Evolutionary conservation across 2,329 filamentous ascomycete genomes (phyloP).

Genomic region (Fusarium sp.): DNA sequence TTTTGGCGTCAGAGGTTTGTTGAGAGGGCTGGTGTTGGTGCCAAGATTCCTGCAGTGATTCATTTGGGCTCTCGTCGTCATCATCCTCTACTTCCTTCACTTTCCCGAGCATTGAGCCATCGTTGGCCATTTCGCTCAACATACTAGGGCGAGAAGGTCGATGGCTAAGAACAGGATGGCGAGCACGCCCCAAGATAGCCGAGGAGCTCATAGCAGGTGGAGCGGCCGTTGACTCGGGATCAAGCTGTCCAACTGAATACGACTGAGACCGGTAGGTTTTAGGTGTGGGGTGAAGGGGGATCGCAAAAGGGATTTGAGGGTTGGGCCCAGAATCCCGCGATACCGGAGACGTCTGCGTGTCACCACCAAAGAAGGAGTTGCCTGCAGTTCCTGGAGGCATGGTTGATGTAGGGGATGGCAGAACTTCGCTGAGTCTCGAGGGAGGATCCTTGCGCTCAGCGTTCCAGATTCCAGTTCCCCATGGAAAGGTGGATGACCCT

Average conservation of each 20-base stretch:
- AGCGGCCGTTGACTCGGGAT: constrained; percentile 68
- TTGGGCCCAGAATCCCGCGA: constrained; percentile 66
- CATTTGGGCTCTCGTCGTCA: constrained; percentile 69
- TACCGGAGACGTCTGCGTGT: constrained; percentile 64
- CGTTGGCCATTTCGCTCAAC: constrained; percentile 77
- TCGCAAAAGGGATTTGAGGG: constrained; percentile 83
- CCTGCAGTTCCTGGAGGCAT: constrained; percentile 58
- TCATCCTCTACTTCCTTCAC: constrained; percentile 78
- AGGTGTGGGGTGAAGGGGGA: constrained; percentile 88
- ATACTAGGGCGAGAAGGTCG: constrained; percentile 83
- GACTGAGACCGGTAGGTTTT: constrained; percentile 97
- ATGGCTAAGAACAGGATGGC: constrained; percentile 79
- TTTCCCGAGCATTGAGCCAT: constrained; percentile 72
- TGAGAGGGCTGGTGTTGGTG: constrained; percentile 56
- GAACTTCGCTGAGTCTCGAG: constrained; percentile 77
- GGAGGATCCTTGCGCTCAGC: constrained; percentile 82
- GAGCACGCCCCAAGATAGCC: constrained; percentile 64
- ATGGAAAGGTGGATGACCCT: constrained; percentile 68
- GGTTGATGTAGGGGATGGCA: constrained; percentile 79
- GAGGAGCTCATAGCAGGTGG: constrained; percentile 58
- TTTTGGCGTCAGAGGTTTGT: constrained; percentile 63
- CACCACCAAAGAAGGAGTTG: constrained; percentile 63
- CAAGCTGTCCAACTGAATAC: constrained; percentile 92
- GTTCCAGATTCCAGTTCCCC: constrained; percentile 88
- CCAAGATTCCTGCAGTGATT: constrained; percentile 60